Base-by-base conservation (phyloP, 306 rosid genomes). In the Rubus parviflorus region DNA sequence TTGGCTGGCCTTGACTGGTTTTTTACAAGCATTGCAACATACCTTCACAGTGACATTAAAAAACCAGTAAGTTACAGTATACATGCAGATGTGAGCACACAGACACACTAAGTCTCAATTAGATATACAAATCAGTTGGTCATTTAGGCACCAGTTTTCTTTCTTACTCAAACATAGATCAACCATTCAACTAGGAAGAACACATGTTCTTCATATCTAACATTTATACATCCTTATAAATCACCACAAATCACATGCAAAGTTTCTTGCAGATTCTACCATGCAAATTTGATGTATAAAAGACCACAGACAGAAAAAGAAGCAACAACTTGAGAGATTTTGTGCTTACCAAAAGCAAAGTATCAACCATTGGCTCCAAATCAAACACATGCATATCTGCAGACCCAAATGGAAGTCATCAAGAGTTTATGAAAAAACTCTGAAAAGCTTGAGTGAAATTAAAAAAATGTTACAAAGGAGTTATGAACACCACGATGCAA, bases 1-100 rank as follows among this genome's bases (percentile, higher is more conserved):
- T 77, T 88, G 97, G 67, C 92, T 92, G 80, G 92, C 90, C 90
- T 85, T 90, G 81, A 95, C 79, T 74, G 97, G 93, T 85, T 87
- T 95, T 89, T 95, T 95, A 88, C 99, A 95, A 82, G 70, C 85
- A 84, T 89, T 92, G 88, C 99, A 95, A 80, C 92, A 84, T 73
- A 95, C 99, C 99, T 95, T 67, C 82, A 85, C 73, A 74, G 70
- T 73, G 72, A 88, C 78, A 81, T 73, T 48, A 82, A 84, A 80
- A 38, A 77, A 82, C 72, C 70, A 84, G 79, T 48, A 65, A 61
- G 79, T 52, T 57, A 84, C 62, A 63, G 60, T 66, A 77, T 22
- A 56, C 58, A 70, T 79, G 75, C 74, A 75, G 40, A 72, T 75
- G 35, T 48, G 81, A 72, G 61, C 54, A 75, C 40, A 52, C 35